Evolutionary conservation across 441 rosid genomes (phyloP), one percentile per base, ranked within the genome.

Genomic region (Erodium texanum): DNA sequence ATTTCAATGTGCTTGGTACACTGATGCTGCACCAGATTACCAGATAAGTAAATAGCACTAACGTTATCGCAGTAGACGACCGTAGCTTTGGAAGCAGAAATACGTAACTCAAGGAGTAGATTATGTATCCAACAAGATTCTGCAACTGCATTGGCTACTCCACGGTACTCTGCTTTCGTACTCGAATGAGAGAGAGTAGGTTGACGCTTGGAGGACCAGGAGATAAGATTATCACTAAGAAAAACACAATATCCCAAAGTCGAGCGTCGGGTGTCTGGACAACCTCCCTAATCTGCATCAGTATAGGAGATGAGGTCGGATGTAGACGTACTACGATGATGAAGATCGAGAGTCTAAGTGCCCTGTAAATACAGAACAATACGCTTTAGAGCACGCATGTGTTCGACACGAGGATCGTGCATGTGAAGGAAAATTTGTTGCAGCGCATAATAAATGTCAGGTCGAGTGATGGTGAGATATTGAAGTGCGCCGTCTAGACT

Each of bases 251-350:
- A 62, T 1, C 67, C n/a, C 7, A 24, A 38, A 12, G 72, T 70
- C 0, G 38, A 70, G 0, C 67, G 23, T 3, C 43, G 0, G 0
- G 67, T 70, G n/a, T 70, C 52, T 0, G 23, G 36, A 14, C 71
- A 66, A 0, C 50, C 65, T 7, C n/a, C 67, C 63, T 62, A 72
- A 43, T 72, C 65, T 24, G 27, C 62, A 24, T 43, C 65, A 10
- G 38, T 66, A 71, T 24, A 71, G 0, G 69, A 58, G 34, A 32
- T 8, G 3, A 71, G 58, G 7, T 20, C n/a, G 0, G 48, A 15
- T 0, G 1, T 12, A 5, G 68, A 23, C 0, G 2, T 2, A 3
- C 8, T 12, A 4, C 65, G 11, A 10, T 15, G 65, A 1, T 54
- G 7, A 18, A 54, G 65, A 52, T 48, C 19, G 9, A 0, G 3